Base-by-base conservation (phyloP, 352 stramenopile species). In the Nothophytophthora sp. region DNA sequence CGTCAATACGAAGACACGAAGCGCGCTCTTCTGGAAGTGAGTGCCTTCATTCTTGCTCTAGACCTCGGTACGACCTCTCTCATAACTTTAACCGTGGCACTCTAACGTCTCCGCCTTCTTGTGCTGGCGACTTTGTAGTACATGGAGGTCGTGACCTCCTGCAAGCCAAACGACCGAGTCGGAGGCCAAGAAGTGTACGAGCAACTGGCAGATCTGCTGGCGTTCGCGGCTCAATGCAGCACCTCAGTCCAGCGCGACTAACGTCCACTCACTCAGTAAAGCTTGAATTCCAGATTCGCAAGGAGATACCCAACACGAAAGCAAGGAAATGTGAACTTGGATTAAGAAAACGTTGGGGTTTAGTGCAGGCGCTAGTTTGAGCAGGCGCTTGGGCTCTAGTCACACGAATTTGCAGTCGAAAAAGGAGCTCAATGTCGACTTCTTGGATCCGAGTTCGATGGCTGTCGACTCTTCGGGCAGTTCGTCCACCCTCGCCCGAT, bases 1-100 rank as follows among this genome's bases (percentile, higher is more conserved):
- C 55, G 58, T 23, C 75, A 63, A 15, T 90, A 87, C 38, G 59
- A 77, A 16, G 76, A 86, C 13, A 71, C 61, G 24, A 88, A 88
- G 50, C 58, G 58, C 18, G 40, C 70, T n/a, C 56, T 87, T 27
- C 60, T 90, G 5, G 74, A 86, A 6, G 71, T 78, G 36, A 24
- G 55, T 23, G 28, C 29, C 1, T 13, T 16, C 6, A 28, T 12
- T 10, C 38, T 35, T 18, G 1, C 22, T 50, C 20, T 37, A n/a
- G n/a, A n/a, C n/a, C n/a, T n/a, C n/a, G n/a, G n/a, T n/a, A n/a
- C n/a, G n/a, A n/a, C n/a, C n/a, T n/a, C n/a, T n/a, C n/a, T n/a
- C n/a, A n/a, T n/a, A n/a, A n/a, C n/a, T n/a, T n/a, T n/a, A n/a
- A n/a, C n/a, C 27, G 27, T 32, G 6, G 27, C 23, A 29, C 6